Evolutionary conservation across 257 asterid species (phyloP).

Genomic region (Dorcoceras hygrometricum): DNA sequence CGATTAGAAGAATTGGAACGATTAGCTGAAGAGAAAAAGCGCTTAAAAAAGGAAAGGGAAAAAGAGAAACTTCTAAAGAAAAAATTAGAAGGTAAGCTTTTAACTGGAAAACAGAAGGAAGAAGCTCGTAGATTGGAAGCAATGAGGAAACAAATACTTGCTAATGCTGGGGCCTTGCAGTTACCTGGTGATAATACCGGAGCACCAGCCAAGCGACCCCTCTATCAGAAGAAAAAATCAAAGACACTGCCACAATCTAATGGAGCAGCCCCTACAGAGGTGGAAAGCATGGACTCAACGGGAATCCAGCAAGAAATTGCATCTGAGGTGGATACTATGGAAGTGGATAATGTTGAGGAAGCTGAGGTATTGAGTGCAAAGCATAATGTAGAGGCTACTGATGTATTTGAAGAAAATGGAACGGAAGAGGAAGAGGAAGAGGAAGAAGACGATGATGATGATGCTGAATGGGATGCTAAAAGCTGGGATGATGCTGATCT

Average conservation of each 20-base stretch:
- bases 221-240: constrained; percentile 68
- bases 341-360: constrained; percentile 38
- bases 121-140: constrained; percentile 87
- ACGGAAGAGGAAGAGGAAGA: constrained; percentile 41
- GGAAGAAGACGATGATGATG: constrained; percentile 52
- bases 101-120: constrained; percentile 87
- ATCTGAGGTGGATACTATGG: constrained; percentile 40
- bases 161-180: constrained; percentile 51
- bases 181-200: constrained; percentile 48
- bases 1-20: constrained; percentile 71
- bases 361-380: constrained; percentile 35
- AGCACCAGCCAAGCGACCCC: constrained; percentile 61
- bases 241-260: constrained; percentile 63
- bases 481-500: constrained; percentile 95
- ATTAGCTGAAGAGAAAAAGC: constrained; percentile 76
- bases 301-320: constrained; percentile 40
- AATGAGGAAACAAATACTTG: constrained; percentile 81
- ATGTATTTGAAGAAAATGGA: constrained; percentile 52
- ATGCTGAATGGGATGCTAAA: constrained; percentile 95
- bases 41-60: constrained; percentile 82
- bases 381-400: constrained; percentile 40
- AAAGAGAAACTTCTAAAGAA: constrained; percentile 79
- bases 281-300: constrained; percentile 38
- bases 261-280: constrained; percentile 49
- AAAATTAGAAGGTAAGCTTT: constrained; percentile 77